Conservation (phyloP, 2,329 filamentous ascomycete genomes). For the Chaetothyriales sp. region DNA sequence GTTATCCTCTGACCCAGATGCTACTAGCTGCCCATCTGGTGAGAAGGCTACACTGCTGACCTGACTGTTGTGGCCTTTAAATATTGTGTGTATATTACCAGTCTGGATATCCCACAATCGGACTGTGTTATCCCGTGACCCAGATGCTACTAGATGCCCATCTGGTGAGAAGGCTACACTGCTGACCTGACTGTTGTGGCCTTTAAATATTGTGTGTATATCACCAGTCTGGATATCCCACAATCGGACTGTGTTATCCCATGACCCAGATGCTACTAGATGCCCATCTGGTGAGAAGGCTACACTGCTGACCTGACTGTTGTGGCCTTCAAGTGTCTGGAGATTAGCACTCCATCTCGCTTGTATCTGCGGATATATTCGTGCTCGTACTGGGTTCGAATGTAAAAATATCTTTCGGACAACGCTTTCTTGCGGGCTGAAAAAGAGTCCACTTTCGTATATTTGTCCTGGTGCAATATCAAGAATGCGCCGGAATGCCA, state of each 20-base stretch:
- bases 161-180: too few species aligned
- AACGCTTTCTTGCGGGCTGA: constrained; percentile 20
- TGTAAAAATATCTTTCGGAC: constrained; percentile 11
- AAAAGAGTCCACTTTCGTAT: constrained; percentile 24
- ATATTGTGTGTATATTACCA: too few species aligned
- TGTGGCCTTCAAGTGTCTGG: constrained; percentile 19
- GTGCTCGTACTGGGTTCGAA: too few species aligned
- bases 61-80: constrained; percentile 14
- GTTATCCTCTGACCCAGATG: constrained; percentile 12
- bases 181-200: too few species aligned
- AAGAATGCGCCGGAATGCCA: constrained; percentile 19
- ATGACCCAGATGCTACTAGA: constrained; percentile 13
- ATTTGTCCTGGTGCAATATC: constrained; percentile 24
- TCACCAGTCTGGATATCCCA: too few species aligned
- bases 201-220: too few species aligned
- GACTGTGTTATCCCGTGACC: too few species aligned
- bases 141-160: too few species aligned
- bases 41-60: constrained; percentile 16
- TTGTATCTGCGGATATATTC: neutral
- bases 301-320: constrained; percentile 10
- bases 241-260: too few species aligned
- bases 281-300: constrained; percentile 14
- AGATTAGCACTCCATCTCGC: constrained; percentile 15
- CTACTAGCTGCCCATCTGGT: constrained; percentile 12
- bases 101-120: too few species aligned